Evolutionary conservation across 2,329 filamentous ascomycete genomes (phyloP).

Genomic region (Myriosclerotinia scirpicola): DNA sequence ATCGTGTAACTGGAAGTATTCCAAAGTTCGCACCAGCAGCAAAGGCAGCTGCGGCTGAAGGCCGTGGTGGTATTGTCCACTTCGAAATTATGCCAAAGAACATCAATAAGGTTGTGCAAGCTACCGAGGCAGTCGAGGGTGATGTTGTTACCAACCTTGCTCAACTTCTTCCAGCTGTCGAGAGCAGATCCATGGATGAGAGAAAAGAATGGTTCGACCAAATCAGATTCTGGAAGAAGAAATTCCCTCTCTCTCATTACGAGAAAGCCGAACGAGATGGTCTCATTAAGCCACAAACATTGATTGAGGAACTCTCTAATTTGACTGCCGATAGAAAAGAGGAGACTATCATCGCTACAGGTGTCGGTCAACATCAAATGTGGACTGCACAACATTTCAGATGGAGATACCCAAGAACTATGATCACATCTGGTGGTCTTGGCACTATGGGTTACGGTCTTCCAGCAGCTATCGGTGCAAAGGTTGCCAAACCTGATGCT

Average conservation of each 20-base stretch:
- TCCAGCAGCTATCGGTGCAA: constrained; percentile 91
- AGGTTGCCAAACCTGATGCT: constrained; percentile 67
- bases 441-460: constrained; percentile 96
- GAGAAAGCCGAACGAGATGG: constrained; percentile 74
- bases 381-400: constrained; percentile 97
- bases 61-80: constrained; percentile 90
- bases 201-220: constrained; percentile 85
- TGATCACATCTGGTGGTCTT: constrained; percentile 95
- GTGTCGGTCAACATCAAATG: constrained; percentile 98
- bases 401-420: constrained; percentile 86
- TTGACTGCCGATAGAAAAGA: constrained; percentile 79
- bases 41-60: constrained; percentile 78
- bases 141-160: constrained; percentile 81
- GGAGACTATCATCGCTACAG: constrained; percentile 84
- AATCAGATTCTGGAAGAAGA: constrained; percentile 87
- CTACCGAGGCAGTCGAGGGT: constrained; percentile 91
- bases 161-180: constrained; percentile 70
- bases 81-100: constrained; percentile 99
- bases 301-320: constrained; percentile 88
- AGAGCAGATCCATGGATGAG: constrained; percentile 59
- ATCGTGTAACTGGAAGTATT: constrained; percentile 83
- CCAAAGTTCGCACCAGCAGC: constrained; percentile 87
- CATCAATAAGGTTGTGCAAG: constrained; percentile 99
- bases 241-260: constrained; percentile 82
- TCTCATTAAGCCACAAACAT: constrained; percentile 88